Evolutionary conservation across 108 stramenopile genomes (phyloP).

Genomic region (Skeletonema grethae): DNA sequence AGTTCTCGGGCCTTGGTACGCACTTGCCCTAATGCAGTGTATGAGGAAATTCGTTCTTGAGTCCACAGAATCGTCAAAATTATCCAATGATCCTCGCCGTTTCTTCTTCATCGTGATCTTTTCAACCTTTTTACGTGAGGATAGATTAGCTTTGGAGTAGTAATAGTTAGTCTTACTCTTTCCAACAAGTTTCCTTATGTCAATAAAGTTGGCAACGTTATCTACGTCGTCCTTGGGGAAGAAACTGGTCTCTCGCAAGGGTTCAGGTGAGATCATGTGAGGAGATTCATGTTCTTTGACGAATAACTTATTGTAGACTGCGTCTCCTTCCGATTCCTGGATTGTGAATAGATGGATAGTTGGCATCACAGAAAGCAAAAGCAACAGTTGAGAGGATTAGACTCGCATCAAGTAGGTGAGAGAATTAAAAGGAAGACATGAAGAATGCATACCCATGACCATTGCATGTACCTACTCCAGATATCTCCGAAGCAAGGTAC

Average conservation of each 20-base stretch:
- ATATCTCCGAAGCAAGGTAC: not conserved
- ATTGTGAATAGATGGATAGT: not conserved
- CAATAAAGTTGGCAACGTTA: constrained; percentile 28
- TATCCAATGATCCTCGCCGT: not conserved
- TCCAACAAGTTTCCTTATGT: constrained; percentile 23
- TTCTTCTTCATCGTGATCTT: constrained; percentile 21
- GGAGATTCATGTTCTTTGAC: not conserved
- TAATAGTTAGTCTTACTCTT: constrained; percentile 20
- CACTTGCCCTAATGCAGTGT: constrained; percentile 7
- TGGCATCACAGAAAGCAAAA: not conserved
- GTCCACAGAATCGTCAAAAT: constrained; percentile 30
- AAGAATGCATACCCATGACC: too few species aligned
- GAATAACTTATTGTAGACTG: not conserved
- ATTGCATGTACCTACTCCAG: too few species aligned
- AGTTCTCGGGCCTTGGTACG: constrained; percentile 35
- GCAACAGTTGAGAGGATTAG: not conserved
- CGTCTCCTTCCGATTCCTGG: not conserved
- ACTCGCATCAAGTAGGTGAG: not conserved
- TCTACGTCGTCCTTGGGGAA: not conserved
- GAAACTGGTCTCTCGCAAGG: not conserved
- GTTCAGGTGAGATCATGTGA: not conserved
- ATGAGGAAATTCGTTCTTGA: constrained; percentile 10
- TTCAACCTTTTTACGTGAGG: constrained; percentile 19
- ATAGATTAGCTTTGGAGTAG: constrained; percentile 32
- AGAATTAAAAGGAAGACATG: not conserved